Evolutionary conservation across 495 filamentous ascomycete species (phyloP).

Genomic region (Xeromyces bisporus): DNA sequence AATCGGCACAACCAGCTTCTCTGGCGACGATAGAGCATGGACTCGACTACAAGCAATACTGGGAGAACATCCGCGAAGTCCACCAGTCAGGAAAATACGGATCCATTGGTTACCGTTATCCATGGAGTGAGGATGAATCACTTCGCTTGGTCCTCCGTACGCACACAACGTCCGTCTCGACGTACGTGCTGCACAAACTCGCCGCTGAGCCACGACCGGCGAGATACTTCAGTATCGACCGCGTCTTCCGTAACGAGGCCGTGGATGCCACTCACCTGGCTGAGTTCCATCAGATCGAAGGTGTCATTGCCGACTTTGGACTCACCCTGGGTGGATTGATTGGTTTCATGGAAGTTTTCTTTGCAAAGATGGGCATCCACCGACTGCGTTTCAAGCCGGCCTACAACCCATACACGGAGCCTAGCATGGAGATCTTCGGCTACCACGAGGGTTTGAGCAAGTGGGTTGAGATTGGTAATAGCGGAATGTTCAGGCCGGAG

Average conservation of each 20-base stretch:
- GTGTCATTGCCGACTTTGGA: slow-evolving; percentile 90
- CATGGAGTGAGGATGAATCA: slow-evolving; percentile 80
- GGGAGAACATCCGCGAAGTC: slow-evolving; percentile 65
- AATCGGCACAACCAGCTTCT: slow-evolving; percentile 15
- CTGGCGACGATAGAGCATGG: slow-evolving; percentile 22
- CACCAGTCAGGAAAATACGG: slow-evolving; percentile 80
- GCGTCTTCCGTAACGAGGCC: slow-evolving; percentile 90
- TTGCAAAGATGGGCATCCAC: slow-evolving; percentile 83
- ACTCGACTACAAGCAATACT: slow-evolving; percentile 69
- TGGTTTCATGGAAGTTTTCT: slow-evolving; percentile 95
- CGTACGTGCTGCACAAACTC: slow-evolving; percentile 77
- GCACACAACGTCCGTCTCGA: slow-evolving; percentile 83
- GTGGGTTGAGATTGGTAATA: slow-evolving; percentile 94
- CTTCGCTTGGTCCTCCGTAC: slow-evolving; percentile 81
- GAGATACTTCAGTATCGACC: slow-evolving; percentile 92
- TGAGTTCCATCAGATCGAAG: slow-evolving; percentile 97
- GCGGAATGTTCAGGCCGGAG: slow-evolving; percentile 94
- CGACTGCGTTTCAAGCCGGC: slow-evolving; percentile 86
- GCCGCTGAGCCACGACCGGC: slow-evolving; percentile 66
- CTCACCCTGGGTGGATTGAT: slow-evolving; percentile 84
- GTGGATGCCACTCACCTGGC: slow-evolving; percentile 93
- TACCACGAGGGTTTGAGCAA: slow-evolving; percentile 80
- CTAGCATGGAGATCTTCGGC: slow-evolving; percentile 90
- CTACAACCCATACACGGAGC: slow-evolving; percentile 99
- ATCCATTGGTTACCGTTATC: slow-evolving; percentile 87